Percentiles rank a stretch among this genome's conserved stretches.
Evolutionary conservation across 495 filamentous ascomycete genomes (phyloP).

Genomic region (Hypoxylon perforatum): DNA sequence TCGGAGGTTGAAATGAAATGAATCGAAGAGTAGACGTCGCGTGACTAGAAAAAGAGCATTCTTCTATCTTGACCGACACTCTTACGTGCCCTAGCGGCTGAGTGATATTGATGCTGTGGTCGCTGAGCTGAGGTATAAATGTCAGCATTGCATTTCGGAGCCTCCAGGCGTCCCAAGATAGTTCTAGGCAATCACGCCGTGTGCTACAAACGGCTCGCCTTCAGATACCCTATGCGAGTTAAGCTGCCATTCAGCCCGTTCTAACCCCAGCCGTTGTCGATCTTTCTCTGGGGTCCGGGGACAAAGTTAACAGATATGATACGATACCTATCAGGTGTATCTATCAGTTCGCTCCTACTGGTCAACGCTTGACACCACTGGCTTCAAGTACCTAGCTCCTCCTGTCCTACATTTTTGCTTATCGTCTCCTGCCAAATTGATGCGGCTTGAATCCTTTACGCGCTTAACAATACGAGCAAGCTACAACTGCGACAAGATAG

Average conservation of each 20-base stretch:
- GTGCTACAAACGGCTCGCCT: conserved; percentile 8
- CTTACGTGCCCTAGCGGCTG: conserved; percentile 30
- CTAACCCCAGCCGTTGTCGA: conserved; percentile 22
- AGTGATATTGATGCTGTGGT: conserved; percentile 22
- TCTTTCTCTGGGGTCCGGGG: conserved; percentile 32
- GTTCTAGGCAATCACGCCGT: neutral
- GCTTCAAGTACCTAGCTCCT: neutral
- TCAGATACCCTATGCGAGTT: conserved; percentile 1
- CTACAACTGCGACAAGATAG: neutral
- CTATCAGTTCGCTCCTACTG: neutral
- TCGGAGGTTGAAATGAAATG: neutral
- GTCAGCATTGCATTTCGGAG: conserved; percentile 10
- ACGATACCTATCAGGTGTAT: conserved; percentile 2
- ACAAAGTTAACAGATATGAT: conserved; percentile 17
- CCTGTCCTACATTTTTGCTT: conserved; percentile 16
- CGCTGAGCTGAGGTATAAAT: conserved; percentile 9
- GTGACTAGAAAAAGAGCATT: neutral
- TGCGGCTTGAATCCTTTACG: conserved; percentile 1
- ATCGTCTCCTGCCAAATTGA: conserved; percentile 37
- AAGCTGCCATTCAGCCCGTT: conserved; percentile 9
- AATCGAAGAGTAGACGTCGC: neutral
- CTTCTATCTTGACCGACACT: conserved; percentile 36
- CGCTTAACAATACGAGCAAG: conserved; percentile 15
- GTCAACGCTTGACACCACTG: conserved; percentile 7
- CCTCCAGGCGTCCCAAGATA: conserved; percentile 8